Conservation (phyloP, 225 moss, liverwort and hornwort genomes). For the Physcomitrellopsis africana region DNA sequence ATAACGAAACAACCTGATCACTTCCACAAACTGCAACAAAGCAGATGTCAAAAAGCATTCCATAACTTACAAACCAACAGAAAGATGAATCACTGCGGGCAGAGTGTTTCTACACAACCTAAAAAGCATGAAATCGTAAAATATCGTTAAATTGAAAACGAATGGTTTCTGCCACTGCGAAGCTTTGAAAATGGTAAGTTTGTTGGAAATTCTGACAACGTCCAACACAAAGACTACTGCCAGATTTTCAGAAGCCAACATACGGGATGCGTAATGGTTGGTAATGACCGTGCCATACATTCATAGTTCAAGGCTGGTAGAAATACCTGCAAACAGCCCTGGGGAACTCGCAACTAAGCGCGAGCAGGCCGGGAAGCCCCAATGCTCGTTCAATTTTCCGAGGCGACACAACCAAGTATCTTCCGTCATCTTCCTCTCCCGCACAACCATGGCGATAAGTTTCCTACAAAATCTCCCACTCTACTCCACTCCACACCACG, state of each 20-base stretch:
- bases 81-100: neutral
- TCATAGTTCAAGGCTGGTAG: neutral
- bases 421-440: conserved; percentile 36
- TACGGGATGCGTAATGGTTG: neutral
- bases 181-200: neutral
- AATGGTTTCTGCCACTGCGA: conserved; percentile 1
- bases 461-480: conserved; percentile 12
- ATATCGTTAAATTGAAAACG: neutral
- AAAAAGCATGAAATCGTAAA: neutral
- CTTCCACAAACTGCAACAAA: neutral
- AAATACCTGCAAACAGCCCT: conserved; percentile 36
- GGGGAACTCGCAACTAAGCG: conserved; percentile 31
- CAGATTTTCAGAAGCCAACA: conserved; percentile 11
- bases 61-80: neutral
- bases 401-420: conserved; percentile 16
- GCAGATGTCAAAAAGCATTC: neutral
- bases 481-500: too few species aligned
- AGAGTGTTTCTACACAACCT: neutral
- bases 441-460: conserved; percentile 45
- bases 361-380: conserved; percentile 33
- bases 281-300: neutral
- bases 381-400: conserved; percentile 27
- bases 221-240: neutral
- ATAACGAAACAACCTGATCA: neutral
- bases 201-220: conserved; percentile 12